Conservation (phyloP, 352 stramenopile species). For the Albugo candida region DNA sequence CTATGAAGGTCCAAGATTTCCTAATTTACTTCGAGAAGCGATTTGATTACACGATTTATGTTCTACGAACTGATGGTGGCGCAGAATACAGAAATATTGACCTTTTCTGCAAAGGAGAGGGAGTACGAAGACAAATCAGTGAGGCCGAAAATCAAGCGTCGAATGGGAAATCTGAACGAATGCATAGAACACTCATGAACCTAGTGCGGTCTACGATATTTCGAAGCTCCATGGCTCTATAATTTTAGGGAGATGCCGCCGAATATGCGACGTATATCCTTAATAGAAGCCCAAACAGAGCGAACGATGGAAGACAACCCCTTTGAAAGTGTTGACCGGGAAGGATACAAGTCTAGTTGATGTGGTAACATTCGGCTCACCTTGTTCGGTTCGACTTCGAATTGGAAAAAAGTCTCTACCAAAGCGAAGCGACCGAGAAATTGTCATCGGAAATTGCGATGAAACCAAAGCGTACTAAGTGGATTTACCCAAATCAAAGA, state of each 20-base stretch:
- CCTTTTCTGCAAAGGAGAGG: no score
- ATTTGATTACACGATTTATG: no score
- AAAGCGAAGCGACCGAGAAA: not conserved
- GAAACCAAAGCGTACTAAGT: constrained; percentile 10
- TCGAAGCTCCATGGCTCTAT: constrained; percentile 7
- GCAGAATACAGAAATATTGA: no score
- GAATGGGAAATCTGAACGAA: constrained; percentile 17
- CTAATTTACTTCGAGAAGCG: no score
- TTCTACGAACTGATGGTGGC: constrained; percentile 3
- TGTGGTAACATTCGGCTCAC: constrained; percentile 4
- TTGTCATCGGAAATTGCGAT: constrained; percentile 4
- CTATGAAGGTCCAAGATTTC: no score
- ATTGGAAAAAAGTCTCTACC: not conserved
- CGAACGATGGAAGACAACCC: not conserved
- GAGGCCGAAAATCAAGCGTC: constrained; percentile 11
- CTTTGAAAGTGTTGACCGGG: constrained; percentile 4
- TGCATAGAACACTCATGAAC: constrained; percentile 16
- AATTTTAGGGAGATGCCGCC: not conserved
- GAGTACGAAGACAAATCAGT: constrained; percentile 8
- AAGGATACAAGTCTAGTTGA: constrained; percentile 1
- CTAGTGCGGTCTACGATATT: constrained; percentile 16
- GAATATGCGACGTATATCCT: not conserved
- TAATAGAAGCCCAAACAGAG: not conserved
- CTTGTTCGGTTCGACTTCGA: constrained; percentile 4
- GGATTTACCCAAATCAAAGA: constrained; percentile 4